phyloP scores from a whole-genome alignment of 139 green algal genomes.

The Micromonas commoda region DNA sequence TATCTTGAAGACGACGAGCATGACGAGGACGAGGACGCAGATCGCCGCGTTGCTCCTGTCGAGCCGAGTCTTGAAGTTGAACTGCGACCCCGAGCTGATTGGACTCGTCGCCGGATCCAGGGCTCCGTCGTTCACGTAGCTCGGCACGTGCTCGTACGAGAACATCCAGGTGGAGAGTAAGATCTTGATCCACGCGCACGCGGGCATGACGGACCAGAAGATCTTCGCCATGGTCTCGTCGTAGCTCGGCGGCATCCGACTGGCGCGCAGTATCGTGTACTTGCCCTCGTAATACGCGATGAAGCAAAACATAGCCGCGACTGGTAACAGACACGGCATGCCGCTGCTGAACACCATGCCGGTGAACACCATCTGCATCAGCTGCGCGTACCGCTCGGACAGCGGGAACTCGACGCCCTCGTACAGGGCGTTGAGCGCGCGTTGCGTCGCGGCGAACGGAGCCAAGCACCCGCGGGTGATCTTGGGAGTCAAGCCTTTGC shows the following conservation, averaged over 20 bases:
- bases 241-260: no score
- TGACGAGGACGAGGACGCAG: neutral
- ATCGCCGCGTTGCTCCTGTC: neutral
- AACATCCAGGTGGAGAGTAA: no score
- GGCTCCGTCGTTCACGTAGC: no score
- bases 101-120: no score
- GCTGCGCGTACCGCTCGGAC: neutral
- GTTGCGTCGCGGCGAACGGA: neutral
- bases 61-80: neutral
- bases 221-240: no score
- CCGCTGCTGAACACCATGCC: slow-evolving; percentile 1
- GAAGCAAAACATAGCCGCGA: neutral
- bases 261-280: neutral
- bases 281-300: neutral
- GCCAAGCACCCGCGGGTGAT: neutral
- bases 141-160: no score
- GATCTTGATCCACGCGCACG: no score
- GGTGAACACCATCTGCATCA: neutral
- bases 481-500: no score
- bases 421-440: neutral
- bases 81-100: neutral
- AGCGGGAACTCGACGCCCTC: neutral
- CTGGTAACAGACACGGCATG: neutral
- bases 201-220: no score
- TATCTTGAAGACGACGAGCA: neutral